phyloP scores from a whole-genome alignment of 768 basidiomycete genomes.

The Multifurca ochricompacta region DNA sequence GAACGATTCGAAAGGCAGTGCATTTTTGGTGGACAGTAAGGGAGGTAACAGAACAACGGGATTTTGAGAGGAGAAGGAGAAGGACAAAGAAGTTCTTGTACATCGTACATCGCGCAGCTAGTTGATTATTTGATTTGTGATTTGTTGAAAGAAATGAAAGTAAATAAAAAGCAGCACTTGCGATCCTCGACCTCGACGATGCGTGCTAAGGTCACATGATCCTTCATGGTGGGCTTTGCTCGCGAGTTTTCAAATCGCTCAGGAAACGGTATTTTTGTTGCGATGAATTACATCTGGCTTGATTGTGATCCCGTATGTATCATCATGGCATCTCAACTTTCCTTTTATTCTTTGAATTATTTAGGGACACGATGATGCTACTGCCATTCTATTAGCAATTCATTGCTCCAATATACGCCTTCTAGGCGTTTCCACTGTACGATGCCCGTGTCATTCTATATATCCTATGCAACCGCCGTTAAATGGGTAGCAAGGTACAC shows the following conservation, averaged over 20 bases:
- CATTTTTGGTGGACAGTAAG: slow-evolving; percentile 14
- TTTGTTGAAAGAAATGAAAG: too few relatives aligned
- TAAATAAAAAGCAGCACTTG: too few relatives aligned
- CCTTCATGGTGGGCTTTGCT: slow-evolving; percentile 45
- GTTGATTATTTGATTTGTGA: too few relatives aligned
- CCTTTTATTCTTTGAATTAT: neutral
- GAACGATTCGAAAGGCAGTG: slow-evolving; percentile 16
- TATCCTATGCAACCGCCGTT: neutral
- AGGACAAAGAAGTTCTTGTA: neutral
- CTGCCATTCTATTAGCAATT: slow-evolving; percentile 70
- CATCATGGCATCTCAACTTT: neutral
- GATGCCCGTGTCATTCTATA: slow-evolving; percentile 13
- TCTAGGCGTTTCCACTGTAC: slow-evolving; percentile 78
- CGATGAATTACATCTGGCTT: slow-evolving; percentile 28
- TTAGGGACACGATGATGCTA: slow-evolving; percentile 87
- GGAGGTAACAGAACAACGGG: slow-evolving; percentile 16
- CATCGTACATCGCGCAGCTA: neutral
- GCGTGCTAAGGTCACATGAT: slow-evolving; percentile 32
- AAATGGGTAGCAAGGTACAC: slow-evolving; percentile 47
- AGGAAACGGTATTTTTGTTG: slow-evolving; percentile 38
- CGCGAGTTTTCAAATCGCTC: slow-evolving; percentile 57
- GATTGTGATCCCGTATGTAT: slow-evolving; percentile 31
- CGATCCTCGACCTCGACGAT: too few relatives aligned
- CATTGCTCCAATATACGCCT: slow-evolving; percentile 59
- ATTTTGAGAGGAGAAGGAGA: slow-evolving; percentile 4